A percentile compares a stretch with the other conserved stretches of the same genome.
These are phyloP conservation scores for Alnus rubra DNA, from an alignment of 306 rosid genomes.

Conservation along the genomic window DNA sequence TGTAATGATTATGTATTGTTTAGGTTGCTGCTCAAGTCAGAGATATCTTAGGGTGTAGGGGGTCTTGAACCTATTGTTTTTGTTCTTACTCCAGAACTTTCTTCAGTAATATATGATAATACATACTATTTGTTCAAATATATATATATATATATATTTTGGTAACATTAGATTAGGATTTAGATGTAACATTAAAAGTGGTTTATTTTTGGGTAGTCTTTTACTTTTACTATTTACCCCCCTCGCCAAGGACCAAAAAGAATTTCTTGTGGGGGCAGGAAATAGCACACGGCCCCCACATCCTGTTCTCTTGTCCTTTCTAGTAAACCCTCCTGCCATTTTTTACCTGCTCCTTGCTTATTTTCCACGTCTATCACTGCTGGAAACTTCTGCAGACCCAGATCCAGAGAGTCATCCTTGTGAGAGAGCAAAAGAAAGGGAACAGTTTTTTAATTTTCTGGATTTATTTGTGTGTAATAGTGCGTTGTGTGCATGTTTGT, in stretches of 20 bases:
- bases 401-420: conserved; percentile 30
- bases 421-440: conserved; percentile 22
- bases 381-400: conserved; percentile 34
- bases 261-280: conserved; percentile 45
- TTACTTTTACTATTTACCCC: no score
- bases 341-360: conserved; percentile 64
- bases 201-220: no score
- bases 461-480: conserved; percentile 2
- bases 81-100: no score
- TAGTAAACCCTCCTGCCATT: conserved; percentile 39
- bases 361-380: conserved; percentile 58
- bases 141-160: no score
- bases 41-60: no score
- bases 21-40: no score
- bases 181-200: no score
- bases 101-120: no score
- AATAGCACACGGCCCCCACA: conserved; percentile 47
- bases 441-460: conserved; percentile 42
- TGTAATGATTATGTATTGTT: no score
- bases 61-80: no score
- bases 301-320: conserved; percentile 59
- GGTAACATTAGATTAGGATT: no score
- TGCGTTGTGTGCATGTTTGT: conserved; percentile 24
- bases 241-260: conserved; percentile 46
- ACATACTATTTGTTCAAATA: no score